phyloP scores from a whole-genome alignment of 208 protist species.

The Leishmania turanica region DNA sequence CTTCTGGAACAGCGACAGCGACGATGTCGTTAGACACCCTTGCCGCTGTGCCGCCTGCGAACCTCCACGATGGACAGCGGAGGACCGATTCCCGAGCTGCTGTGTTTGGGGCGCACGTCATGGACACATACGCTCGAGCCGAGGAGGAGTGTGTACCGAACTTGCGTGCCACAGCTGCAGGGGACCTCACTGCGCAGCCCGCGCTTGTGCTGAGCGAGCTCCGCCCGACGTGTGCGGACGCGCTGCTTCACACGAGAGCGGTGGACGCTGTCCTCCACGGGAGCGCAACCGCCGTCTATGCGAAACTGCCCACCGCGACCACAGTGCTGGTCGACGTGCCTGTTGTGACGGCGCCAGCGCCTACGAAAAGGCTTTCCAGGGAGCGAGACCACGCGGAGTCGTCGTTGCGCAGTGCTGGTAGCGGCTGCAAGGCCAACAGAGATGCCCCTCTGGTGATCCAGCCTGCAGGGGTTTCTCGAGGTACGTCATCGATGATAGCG shows the following conservation, averaged over 20 bases:
- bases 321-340: neutral
- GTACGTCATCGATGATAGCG: neutral
- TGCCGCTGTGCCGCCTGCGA: neutral
- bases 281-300: neutral
- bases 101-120: neutral
- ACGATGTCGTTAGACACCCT: neutral
- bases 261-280: neutral
- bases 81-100: neutral
- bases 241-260: conserved; percentile 6
- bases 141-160: neutral
- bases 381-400: neutral
- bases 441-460: neutral
- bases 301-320: neutral
- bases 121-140: conserved; percentile 5
- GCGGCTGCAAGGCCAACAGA: no score
- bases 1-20: neutral
- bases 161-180: neutral
- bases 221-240: neutral
- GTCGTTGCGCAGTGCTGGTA: neutral
- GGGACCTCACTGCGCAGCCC: neutral
- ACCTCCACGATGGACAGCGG: neutral
- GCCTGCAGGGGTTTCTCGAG: neutral
- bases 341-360: neutral
- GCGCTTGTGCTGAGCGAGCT: neutral
- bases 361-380: neutral